Conservation (phyloP, 2,329 filamentous ascomycete genomes). For the Fonsecaea pugnacius region DNA sequence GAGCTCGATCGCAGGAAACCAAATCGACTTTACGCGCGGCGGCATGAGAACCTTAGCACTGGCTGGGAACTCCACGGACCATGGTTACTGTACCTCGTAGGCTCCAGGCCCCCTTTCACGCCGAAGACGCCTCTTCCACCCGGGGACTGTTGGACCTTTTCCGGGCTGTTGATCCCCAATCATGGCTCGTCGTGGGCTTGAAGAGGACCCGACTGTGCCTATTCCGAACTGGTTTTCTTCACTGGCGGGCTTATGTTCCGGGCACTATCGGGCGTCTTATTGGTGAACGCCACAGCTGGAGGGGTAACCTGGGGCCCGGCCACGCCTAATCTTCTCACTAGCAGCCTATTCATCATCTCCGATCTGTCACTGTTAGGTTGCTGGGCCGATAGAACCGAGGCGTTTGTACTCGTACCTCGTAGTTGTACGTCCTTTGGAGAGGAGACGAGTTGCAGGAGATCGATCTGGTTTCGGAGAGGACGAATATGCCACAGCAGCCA, state of each 20-base stretch:
- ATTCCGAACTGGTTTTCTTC: background rate
- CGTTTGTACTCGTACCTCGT: background rate
- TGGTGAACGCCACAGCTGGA: conserved; percentile 17
- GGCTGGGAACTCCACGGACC: background rate
- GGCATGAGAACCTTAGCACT: conserved; percentile 3
- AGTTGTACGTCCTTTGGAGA: background rate
- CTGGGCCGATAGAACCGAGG: background rate
- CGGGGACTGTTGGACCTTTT: background rate
- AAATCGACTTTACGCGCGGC: conserved; percentile 12
- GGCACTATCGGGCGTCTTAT: background rate
- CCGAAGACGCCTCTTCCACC: background rate
- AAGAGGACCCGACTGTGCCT: background rate
- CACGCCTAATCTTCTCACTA: background rate
- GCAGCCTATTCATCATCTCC: background rate
- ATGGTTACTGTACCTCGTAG: background rate
- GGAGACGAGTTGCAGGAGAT: background rate
- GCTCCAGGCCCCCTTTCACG: background rate
- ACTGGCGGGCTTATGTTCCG: background rate
- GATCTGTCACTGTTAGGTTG: background rate
- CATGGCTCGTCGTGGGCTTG: background rate
- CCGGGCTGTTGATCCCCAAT: background rate
- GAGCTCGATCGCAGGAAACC: conserved; percentile 7
- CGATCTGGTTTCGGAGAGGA: background rate
- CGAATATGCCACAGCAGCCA: background rate
- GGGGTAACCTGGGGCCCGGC: background rate